phyloP scores from a whole-genome alignment of 139 green algal genomes.

The Micromonas commoda region DNA sequence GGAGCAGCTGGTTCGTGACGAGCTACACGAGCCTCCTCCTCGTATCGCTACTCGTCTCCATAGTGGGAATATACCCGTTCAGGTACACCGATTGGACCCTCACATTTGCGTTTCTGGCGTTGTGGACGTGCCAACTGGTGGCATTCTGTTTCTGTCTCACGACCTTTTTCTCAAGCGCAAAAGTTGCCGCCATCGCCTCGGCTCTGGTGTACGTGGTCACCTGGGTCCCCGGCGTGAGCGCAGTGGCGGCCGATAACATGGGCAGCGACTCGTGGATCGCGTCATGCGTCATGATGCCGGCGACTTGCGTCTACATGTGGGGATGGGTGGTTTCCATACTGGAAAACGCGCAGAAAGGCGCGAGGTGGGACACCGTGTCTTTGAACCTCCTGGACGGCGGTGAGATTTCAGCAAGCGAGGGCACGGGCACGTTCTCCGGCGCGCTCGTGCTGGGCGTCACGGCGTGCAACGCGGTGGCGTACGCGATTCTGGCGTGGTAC shows the following conservation, averaged over 20 bases:
- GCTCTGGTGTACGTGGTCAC: slow-evolving; percentile 6
- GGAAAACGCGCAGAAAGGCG: slow-evolving; percentile 13
- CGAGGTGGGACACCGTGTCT: slow-evolving; percentile 8
- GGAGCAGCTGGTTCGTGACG: slow-evolving; percentile 32
- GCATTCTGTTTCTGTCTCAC: slow-evolving; percentile 5
- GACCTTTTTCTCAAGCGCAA: background rate
- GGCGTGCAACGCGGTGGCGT: slow-evolving; percentile 19
- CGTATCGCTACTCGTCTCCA: background rate
- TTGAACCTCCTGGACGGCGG: background rate
- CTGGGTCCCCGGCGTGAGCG: background rate
- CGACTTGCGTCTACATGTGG: slow-evolving; percentile 18
- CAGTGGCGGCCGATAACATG: background rate
- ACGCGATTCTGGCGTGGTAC: slow-evolving; percentile 32
- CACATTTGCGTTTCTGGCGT: slow-evolving; percentile 12
- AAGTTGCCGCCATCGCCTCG: background rate
- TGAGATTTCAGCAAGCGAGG: background rate
- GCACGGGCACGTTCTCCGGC: background rate
- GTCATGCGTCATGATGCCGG: slow-evolving; percentile 11
- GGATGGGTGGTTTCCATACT: slow-evolving; percentile 14
- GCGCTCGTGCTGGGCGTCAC: background rate
- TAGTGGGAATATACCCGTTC: slow-evolving; percentile 28
- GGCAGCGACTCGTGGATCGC: background rate
- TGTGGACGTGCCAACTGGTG: background rate
- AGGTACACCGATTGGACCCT: slow-evolving; percentile 19
- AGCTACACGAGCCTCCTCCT: background rate